A percentile compares a stretch with the other conserved stretches of the same genome.
These are phyloP conservation scores for Neurospora africana DNA, from an alignment of 495 filamentous ascomycete species.

Conservation along the genomic window DNA sequence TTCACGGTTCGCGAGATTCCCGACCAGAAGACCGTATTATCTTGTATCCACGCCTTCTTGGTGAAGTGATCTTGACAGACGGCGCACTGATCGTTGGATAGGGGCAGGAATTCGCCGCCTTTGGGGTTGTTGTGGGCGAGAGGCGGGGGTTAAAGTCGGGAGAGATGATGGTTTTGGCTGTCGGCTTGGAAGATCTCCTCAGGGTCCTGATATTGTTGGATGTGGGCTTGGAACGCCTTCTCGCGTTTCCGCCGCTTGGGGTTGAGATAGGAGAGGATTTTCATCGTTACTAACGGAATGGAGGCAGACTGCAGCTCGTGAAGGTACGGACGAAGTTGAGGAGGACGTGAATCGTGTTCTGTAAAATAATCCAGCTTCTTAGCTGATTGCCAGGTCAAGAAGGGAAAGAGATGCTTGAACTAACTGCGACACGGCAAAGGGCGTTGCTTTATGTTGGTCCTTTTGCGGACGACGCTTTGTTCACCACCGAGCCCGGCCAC, in stretches of 20 bases:
- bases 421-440: neutral
- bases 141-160: neutral
- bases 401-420: neutral
- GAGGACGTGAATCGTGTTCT: neutral
- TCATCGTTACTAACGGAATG: too few species aligned
- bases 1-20: neutral
- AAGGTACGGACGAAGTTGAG: neutral
- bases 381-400: neutral
- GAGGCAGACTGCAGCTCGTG: too few species aligned
- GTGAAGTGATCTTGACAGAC: neutral
- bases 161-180: neutral
- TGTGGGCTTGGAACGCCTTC: neutral
- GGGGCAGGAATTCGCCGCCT: neutral
- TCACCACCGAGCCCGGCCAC: neutral
- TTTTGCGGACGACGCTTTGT: neutral
- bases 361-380: neutral
- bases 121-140: neutral
- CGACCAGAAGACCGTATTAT: neutral
- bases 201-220: neutral
- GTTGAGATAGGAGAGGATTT: neutral
- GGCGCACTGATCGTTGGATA: rapidly evolving
- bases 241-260: neutral
- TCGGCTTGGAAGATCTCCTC: neutral
- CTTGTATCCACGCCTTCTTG: neutral
- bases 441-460: neutral